These are phyloP conservation scores for Eucalyptus cloeziana DNA, from an alignment of 345 rosid genomes.

Conservation along the genomic window DNA sequence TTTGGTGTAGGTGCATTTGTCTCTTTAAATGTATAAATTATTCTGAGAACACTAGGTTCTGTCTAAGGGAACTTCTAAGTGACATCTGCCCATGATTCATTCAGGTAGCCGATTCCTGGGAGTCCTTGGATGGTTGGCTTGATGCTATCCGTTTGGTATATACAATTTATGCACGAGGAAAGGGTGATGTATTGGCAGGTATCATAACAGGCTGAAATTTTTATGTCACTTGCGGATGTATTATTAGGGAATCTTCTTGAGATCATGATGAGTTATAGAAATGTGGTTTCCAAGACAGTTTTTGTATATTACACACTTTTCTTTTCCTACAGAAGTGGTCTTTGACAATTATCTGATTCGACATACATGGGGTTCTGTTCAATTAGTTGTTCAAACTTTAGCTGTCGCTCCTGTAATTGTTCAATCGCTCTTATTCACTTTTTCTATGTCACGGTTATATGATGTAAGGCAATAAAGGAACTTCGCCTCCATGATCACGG, in stretches of 20 bases:
- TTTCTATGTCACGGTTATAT: background rate
- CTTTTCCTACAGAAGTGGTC: background rate
- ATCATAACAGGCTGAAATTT: constrained; percentile 58
- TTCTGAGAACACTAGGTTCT: background rate
- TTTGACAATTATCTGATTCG: background rate
- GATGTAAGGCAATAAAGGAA: background rate
- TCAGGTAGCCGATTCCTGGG: constrained; percentile 98
- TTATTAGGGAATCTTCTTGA: background rate
- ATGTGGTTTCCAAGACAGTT: background rate
- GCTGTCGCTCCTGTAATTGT: background rate
- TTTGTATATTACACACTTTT: background rate
- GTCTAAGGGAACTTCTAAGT: background rate
- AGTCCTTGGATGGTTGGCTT: constrained; percentile 89
- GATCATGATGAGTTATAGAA: background rate
- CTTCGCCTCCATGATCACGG: background rate
- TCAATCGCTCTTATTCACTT: background rate
- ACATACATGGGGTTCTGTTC: background rate
- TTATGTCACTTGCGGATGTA: background rate
- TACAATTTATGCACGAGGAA: constrained; percentile 88
- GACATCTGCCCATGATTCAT: background rate
- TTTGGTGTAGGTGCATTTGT: background rate
- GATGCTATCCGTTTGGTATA: constrained; percentile 89
- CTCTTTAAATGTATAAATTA: background rate
- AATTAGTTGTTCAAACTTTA: background rate
- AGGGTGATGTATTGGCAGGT: constrained; percentile 81